Evolutionary conservation across 2,329 filamentous ascomycete genomes (phyloP).

Genomic region (Pyrenochaeta sp.): DNA sequence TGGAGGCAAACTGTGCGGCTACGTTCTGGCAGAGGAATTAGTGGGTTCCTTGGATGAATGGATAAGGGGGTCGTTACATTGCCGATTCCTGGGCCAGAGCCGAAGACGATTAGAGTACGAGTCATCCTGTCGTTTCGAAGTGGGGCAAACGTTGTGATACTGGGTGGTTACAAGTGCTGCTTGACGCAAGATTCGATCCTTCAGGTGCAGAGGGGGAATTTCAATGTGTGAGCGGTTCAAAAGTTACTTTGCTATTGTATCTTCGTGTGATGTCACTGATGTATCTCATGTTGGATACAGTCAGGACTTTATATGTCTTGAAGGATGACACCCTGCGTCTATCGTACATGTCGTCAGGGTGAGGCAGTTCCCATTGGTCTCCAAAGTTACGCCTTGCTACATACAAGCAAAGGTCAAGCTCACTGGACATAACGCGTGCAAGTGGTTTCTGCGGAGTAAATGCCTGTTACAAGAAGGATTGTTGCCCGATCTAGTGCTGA

Average conservation of each 20-base stretch:
- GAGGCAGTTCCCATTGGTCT: not conserved
- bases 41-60: not conserved
- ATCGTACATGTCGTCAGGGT: not conserved
- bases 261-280: not conserved
- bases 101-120: slow-evolving; percentile 53
- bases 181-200: not conserved
- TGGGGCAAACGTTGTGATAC: not conserved
- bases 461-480: not conserved
- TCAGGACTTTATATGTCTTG: slow-evolving; percentile 1
- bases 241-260: not conserved
- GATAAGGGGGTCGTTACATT: slow-evolving; percentile 19
- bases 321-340: not conserved
- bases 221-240: not conserved
- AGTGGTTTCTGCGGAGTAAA: not conserved
- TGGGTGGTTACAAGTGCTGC: not conserved
- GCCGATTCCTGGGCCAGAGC: slow-evolving; percentile 61
- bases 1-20: slow-evolving; percentile 53
- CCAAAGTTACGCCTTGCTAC: not conserved
- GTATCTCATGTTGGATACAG: not conserved
- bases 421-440: not conserved
- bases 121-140: slow-evolving; percentile 12
- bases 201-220: not conserved
- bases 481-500: not conserved
- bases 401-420: not conserved
- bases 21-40: slow-evolving; percentile 29